phyloP scores from a whole-genome alignment of 352 stramenopile species.

The Blastocystis sp. region DNA sequence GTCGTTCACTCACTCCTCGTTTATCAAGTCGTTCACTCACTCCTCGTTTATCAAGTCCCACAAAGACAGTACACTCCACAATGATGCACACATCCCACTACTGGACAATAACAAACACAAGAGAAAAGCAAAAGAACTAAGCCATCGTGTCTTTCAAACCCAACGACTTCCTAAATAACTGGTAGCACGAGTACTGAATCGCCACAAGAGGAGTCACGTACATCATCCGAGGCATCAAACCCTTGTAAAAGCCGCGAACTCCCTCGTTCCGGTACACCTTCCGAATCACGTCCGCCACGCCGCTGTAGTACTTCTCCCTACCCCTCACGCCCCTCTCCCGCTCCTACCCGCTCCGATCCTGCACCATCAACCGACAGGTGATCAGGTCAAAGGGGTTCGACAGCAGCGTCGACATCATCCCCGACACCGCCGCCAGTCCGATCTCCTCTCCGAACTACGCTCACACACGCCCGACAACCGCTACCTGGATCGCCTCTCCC shows the following conservation, averaged over 20 bases:
- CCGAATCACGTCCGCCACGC: slow-evolving; percentile 14
- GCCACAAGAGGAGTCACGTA: slow-evolving; percentile 49
- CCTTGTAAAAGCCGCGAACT: slow-evolving; percentile 29
- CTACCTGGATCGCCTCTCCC: neutral
- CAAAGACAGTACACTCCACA: no score
- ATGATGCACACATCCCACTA: no score
- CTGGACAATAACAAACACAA: no score
- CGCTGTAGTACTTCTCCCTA: slow-evolving; percentile 41
- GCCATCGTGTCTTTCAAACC: neutral
- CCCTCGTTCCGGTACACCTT: slow-evolving; percentile 51
- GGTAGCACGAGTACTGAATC: slow-evolving; percentile 39
- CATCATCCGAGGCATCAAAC: slow-evolving; percentile 41
- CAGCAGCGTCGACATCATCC: neutral
- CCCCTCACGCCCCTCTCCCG: neutral
- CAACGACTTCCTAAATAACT: slow-evolving; percentile 42
- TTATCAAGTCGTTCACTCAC: no score
- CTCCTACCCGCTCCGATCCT: slow-evolving; percentile 26
- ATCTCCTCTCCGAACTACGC: slow-evolving; percentile 41
- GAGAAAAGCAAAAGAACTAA: neutral
- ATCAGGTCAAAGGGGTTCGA: slow-evolving; percentile 48
- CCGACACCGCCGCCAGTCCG: neutral
- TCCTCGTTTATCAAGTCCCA: no score
- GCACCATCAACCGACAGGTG: slow-evolving; percentile 34
- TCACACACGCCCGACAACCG: neutral
- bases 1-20: no score